Conservation (phyloP, 192 early-diverging fungal genomes). For the Backusella mclennaniae region DNA sequence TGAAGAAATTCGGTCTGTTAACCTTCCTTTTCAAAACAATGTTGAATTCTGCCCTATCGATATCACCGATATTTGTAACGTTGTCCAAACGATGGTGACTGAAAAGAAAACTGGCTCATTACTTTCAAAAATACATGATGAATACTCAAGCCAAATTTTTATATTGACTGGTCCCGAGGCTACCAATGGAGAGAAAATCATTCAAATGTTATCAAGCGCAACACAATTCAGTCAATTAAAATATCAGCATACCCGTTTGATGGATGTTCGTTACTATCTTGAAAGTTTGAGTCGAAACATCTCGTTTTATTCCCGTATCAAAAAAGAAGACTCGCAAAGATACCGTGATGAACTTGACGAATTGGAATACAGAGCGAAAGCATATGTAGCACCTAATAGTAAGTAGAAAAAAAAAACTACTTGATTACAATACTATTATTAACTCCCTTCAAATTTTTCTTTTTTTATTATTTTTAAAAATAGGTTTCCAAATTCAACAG, state of each 20-base stretch:
- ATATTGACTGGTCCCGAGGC: slow-evolving; percentile 23
- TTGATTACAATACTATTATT: neutral
- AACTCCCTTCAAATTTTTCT: neutral
- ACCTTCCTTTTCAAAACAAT: slow-evolving; percentile 19
- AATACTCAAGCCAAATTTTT: slow-evolving; percentile 21
- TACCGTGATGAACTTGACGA: slow-evolving; percentile 20
- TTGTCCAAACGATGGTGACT: slow-evolving; percentile 17
- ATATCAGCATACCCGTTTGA: slow-evolving; percentile 17
- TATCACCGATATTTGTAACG: slow-evolving; percentile 27
- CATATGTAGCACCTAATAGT: slow-evolving; percentile 23
- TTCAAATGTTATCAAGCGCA: slow-evolving; percentile 13
- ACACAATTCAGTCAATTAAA: slow-evolving; percentile 11
- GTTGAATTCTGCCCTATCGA: slow-evolving; percentile 29
- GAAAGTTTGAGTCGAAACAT: slow-evolving; percentile 21
- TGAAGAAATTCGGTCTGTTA: slow-evolving; percentile 15
- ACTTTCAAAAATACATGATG: neutral
- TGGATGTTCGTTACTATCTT: slow-evolving; percentile 29
- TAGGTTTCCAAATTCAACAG: slow-evolving; percentile 25
- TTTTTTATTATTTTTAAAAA: neutral
- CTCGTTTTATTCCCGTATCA: slow-evolving; percentile 35
- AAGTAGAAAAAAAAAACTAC: neutral
- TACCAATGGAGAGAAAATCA: slow-evolving; percentile 14
- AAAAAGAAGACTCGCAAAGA: slow-evolving; percentile 23
- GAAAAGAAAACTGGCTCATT: neutral
- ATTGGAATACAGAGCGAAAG: slow-evolving; percentile 21